These are phyloP conservation scores for Penicillium fimorum DNA, from an alignment of 495 filamentous ascomycete species.

Conservation along the genomic window DNA sequence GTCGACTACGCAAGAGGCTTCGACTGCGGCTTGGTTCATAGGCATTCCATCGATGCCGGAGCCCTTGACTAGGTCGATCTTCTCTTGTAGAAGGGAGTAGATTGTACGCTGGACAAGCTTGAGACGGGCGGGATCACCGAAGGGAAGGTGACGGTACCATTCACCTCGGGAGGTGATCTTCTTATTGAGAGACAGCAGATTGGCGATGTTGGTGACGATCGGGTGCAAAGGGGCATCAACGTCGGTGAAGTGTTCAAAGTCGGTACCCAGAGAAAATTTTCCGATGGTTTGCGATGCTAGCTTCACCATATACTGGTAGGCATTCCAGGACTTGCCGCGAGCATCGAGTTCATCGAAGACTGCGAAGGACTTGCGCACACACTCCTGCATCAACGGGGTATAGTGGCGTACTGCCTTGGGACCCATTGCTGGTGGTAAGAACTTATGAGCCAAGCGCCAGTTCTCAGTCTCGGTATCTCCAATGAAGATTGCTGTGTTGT, in stretches of 20 bases:
- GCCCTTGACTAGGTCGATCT: conserved; percentile 22
- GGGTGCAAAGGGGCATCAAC: conserved; percentile 41
- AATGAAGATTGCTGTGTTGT: conserved; percentile 51
- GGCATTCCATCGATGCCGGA: conserved; percentile 34
- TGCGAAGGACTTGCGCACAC: conserved; percentile 35
- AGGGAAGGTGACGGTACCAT: conserved; percentile 53
- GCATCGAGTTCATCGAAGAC: conserved; percentile 53
- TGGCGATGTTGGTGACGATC: conserved; percentile 38
- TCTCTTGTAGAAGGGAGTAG: conserved; percentile 26
- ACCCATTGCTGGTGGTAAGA: conserved; percentile 50
- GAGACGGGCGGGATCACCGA: conserved; percentile 47
- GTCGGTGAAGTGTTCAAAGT: conserved; percentile 49
- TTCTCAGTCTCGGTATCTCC: conserved; percentile 50
- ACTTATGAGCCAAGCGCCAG: conserved; percentile 53
- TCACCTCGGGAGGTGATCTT: conserved; percentile 43
- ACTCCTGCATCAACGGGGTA: conserved; percentile 48
- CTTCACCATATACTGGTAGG: conserved; percentile 59
- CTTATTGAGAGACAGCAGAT: conserved; percentile 49
- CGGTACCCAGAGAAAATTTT: conserved; percentile 45
- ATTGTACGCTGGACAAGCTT: conserved; percentile 24
- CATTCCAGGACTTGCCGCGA: conserved; percentile 49
- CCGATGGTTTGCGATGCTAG: conserved; percentile 50
- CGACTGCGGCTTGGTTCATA: conserved; percentile 47
- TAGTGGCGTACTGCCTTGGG: conserved; percentile 57
- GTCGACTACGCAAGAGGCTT: conserved; percentile 46